Base-by-base conservation (phyloP, 768 basidiomycete species). In the Mycena vitilis region DNA sequence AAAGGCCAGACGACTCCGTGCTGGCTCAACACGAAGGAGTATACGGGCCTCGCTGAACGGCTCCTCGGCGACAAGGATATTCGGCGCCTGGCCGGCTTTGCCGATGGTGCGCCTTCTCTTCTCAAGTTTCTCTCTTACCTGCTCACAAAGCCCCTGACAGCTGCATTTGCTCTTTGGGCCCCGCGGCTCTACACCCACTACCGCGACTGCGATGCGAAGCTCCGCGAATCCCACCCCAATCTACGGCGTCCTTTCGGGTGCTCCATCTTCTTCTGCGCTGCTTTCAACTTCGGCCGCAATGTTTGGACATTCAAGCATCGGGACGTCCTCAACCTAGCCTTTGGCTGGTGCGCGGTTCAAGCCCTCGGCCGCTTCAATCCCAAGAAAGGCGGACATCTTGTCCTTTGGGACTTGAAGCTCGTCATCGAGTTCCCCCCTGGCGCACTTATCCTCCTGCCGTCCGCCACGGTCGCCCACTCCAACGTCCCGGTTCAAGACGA, bases 321-420 rank as follows among this genome's bases (percentile, higher is more conserved):
- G 5, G 56, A 57, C 22, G n/a, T 44, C n/a, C 42, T 42, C 22
- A 57, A 57, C 12, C 23, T 57, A 4, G 22, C 38, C 5, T 45
- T 57, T 37, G 56, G 38, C 9, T 37, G 54, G 54, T 55, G 54
- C 30, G 54, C 54, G 20, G 42, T 44, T 7, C n/a, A 40, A 22
- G 44, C 30, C 0, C 53, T 76, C 0, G 81, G 81, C 1, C 7
- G 53, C 3, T 82, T 76, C 62, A 72, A 81, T 56, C 71, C 56
- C 2, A 72, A 5, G 2, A 71, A 62, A 38, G 77, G 81, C 16
- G 80, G 80, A 4, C 80, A 82, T 53, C 49, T 82, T 0, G 64
- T 82, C 0, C 52, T 83, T 0, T 77, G 75, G 71, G 76, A 78
- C 22, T 56, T 77, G 0, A 69, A 73, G n/a, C 65, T 80, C 0